Base-by-base conservation (phyloP, 352 stramenopile genomes). In the Phytophthora parvispora region DNA sequence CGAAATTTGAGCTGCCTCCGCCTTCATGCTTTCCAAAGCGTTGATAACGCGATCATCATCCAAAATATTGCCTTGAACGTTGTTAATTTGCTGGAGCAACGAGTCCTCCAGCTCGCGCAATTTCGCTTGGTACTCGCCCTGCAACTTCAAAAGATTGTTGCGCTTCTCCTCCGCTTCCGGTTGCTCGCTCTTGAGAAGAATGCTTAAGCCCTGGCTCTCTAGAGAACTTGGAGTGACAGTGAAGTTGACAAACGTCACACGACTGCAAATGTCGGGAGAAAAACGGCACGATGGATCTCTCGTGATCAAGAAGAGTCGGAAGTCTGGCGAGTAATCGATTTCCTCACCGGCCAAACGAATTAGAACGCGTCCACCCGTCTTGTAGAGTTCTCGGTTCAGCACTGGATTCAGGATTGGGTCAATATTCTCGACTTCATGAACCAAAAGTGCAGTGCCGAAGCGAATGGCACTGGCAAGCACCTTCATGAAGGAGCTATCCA, bases 401-500 rank as follows among this genome's bases (percentile, higher is more conserved):
- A 99, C 95, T 28, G 99, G 99, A 78, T 99, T 99, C 58, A 99
- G 70, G 29, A 99, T 98, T 48, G 98, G 98, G 78, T 99, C 98
- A 49, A 99, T 98, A 54, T 97, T 98, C 74, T 99, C 98, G 20
- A 99, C 98, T 77, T 99, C 99, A 69, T 99, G 97, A 25, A 99
- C 98, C 13, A 99, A 77, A 32, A 99, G 81, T 34, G 98, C 96
- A 27, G 97, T 99, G 38, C 98, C 98, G 75, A 99, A 99, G 40
- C 98, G 97, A 80, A 99, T 98, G 27, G 98, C 98, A 69, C 97
- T 99, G n/a, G 97, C 97, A 22, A 99, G 81, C n/a, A 98, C 98
- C 77, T 99, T 99, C 87, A 99, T 99, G 84, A 99, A 99, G 8
- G 94, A 98, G 43, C 97, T 98, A 74, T 99, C 98, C 55, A 99